These are phyloP conservation scores for Verruconis gallopava DNA, from an alignment of 2,329 filamentous ascomycete species.

Conservation along the genomic window DNA sequence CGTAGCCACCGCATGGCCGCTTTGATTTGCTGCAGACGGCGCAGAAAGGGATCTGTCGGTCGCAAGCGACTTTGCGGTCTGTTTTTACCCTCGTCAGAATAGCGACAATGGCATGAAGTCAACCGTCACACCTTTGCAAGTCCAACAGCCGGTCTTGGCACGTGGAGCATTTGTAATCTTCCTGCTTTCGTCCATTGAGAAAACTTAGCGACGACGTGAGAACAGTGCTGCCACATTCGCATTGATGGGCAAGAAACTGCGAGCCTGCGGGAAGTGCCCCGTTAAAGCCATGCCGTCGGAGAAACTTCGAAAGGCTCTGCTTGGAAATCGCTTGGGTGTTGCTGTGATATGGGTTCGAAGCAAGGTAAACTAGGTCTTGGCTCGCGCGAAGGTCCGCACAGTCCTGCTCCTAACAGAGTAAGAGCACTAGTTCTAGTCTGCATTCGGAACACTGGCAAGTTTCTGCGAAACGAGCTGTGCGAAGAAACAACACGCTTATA, in stretches of 20 bases:
- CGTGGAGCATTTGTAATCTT: neutral
- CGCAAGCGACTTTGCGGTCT: neutral
- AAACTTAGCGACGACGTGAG: neutral
- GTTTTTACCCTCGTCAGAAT: neutral
- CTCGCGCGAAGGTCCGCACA: neutral
- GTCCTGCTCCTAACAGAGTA: neutral
- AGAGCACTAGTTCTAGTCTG: neutral
- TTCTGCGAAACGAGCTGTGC: neutral
- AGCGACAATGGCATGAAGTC: neutral
- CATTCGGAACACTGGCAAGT: neutral
- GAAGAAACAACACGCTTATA: neutral
- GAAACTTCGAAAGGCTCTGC: neutral
- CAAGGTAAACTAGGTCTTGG: too few relatives aligned
- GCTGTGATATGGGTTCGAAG: too few relatives aligned
- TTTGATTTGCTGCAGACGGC: neutral
- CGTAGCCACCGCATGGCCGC: neutral
- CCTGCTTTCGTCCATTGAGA: neutral
- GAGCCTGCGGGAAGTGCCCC: neutral
- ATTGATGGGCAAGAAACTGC: neutral
- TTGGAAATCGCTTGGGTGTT: neutral
- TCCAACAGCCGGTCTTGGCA: neutral
- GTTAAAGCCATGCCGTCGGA: neutral
- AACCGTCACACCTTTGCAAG: neutral
- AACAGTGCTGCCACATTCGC: neutral
- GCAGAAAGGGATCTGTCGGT: neutral